Evolutionary conservation across 108 stramenopile species (phyloP), one percentile per base, ranked within the genome.

Genomic region (Asterionellopsis glacialis): DNA sequence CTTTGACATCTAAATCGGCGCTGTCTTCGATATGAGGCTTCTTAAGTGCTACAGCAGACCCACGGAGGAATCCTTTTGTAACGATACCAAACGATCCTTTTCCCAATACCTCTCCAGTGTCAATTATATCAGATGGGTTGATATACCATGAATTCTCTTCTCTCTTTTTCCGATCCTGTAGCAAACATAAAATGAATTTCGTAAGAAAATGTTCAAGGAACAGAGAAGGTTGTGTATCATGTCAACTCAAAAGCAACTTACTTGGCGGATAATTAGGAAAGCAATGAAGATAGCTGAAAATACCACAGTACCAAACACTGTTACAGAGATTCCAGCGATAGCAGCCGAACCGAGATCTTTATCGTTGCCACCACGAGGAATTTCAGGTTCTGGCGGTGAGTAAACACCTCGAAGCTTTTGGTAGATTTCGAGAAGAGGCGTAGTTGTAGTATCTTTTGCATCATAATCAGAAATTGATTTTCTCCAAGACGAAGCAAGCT

Each of bases 401-500:
- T 57, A 57, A 1, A 70, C 69, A 23, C 27, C 27, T 26, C 55
- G 61, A 19, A 58, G 41, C 19, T 43, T 63, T 41, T 70, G 69
- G 41, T 70, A 70, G 26, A 45, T 41, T 21, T 47, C 16, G 28
- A 70, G 43, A 22, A 42, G 11, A 15, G 69, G n/a, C 6, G 24
- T n/a, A 12, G 25, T n/a, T 13, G 62, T 62, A 22, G 28, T 54
- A 33, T 33, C 33, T 5, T 4, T 2, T 14, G 27, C 23, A 44
- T 69, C 52, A 49, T 55, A 69, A 15, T 61, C 60, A 19, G 33
- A 21, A 55, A 53, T 53, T 12, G 43, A 44, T 53, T 61, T 43
- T 15, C 51, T 16, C 45, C 44, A 61, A 16, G 15, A 10, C n/a
- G 18, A 16, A 5, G 1, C 21, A 61, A 25, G 12, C 11, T 18